Base-by-base conservation (phyloP, 2,329 filamentous ascomycete genomes). In the Colletotrichum sp. region DNA sequence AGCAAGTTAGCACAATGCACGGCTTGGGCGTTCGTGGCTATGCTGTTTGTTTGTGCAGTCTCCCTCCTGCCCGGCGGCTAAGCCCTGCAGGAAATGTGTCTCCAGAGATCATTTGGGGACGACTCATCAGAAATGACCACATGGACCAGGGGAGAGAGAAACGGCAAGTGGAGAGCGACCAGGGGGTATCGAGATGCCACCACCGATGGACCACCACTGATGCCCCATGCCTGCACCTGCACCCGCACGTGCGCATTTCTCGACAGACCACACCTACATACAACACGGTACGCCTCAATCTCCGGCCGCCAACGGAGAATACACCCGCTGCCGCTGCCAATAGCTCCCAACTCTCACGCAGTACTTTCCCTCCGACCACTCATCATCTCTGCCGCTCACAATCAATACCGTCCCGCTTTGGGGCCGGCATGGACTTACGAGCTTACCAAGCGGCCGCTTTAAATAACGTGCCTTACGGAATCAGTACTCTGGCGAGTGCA, bases 381-480 rank as follows among this genome's bases (percentile, higher is more conserved):
- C 43, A 13, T 52, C n/a, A 21, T 21, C 55, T 16, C 24, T 26
- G 26, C 55, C 26, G 55, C 55, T 59, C 55, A 59, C 55, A 26
- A 4, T 59, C 24, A 21, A 18, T 61, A 12, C 48, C 68, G n/a
- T 28, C 52, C 60, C 55, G 34, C 55, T 28, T 5, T 60, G 57
- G 16, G 16, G 63, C 34, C 43, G 63, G 36, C 9, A 26, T 32
- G 4, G 16, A 63, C 16, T n/a, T 26, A 28, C 28, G 39, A 32
- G 69, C 73, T 73, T 75, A 64, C 73, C 39, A 73, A 75, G 30
- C 61, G 30, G 9, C 9, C 18, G 48, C 10, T 55, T 30, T 21
- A 75, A 75, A 75, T 73, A 75, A 43, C 18, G 4, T 10, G 12
- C n/a, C 16, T 75, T 75, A 72, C 43, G 63, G 34, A 63, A 68